Evolutionary conservation across 75 land plant species (phyloP).

Genomic region (Picea glauca): DNA sequence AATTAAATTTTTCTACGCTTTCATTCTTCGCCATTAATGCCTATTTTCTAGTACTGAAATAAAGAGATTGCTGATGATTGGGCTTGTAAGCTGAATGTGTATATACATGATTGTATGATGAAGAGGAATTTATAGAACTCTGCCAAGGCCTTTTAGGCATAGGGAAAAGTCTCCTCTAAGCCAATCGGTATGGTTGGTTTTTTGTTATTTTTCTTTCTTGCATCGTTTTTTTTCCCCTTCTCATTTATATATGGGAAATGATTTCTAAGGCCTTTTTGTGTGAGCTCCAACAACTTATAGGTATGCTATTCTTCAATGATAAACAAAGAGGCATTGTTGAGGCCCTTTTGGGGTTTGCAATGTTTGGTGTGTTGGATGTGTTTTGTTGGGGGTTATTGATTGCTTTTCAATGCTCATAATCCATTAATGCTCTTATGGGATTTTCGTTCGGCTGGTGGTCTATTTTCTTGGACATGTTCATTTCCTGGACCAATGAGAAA

Average conservation of each 20-base stretch:
- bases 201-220: no score
- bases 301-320: no score
- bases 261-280: no score
- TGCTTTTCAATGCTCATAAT: slow-evolving; percentile 21
- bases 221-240: no score
- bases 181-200: slow-evolving; percentile 52
- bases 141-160: slow-evolving; percentile 82
- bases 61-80: background rate
- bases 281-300: no score
- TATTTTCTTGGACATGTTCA: slow-evolving; percentile 96
- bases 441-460: slow-evolving; percentile 99
- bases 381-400: no score
- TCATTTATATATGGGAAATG: no score
- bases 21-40: background rate
- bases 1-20: no score
- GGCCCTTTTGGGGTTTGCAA: no score
- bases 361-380: no score
- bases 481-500: slow-evolving; percentile 95
- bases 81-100: slow-evolving; percentile 74
- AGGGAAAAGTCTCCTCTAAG: slow-evolving; percentile 77
- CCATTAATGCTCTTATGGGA: slow-evolving; percentile 97
- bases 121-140: slow-evolving; percentile 79
- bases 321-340: no score
- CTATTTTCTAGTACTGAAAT: background rate
- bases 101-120: slow-evolving; percentile 82